Percentiles rank a stretch among this genome's conserved stretches.
phyloP scores from a whole-genome alignment of 2,329 filamentous ascomycete species.

The Colletotrichum shisoi region DNA sequence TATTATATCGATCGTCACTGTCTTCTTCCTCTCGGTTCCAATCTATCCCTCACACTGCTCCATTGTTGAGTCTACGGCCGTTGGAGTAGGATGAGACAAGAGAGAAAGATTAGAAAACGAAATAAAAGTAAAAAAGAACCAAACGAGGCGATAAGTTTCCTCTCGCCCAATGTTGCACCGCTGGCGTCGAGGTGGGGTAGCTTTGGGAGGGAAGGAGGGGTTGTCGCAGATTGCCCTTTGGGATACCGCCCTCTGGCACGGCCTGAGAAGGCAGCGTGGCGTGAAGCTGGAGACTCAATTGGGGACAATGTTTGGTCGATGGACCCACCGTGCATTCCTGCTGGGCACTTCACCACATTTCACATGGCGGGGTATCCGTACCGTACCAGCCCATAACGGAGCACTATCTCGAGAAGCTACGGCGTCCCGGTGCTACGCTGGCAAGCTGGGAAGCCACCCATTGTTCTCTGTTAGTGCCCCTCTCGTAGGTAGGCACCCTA shows the following conservation, averaged over 20 bases:
- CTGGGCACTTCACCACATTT: neutral
- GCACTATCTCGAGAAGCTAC: conserved; percentile 25
- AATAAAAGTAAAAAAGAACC: too few relatives aligned
- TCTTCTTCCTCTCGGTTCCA: neutral
- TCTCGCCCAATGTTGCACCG: neutral
- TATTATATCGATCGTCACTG: conserved; percentile 3
- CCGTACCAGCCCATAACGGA: neutral
- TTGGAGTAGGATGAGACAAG: too few relatives aligned
- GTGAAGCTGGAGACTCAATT: conserved; percentile 26
- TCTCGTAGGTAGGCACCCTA: neutral
- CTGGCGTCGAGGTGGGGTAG: conserved; percentile 31
- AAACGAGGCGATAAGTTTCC: conserved; percentile 32
- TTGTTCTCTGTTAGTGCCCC: conserved; percentile 29
- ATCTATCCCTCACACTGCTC: conserved; percentile 2
- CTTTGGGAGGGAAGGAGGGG: conserved; percentile 34
- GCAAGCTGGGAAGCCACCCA: conserved; percentile 7
- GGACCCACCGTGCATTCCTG: conserved; percentile 23
- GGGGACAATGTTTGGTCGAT: conserved; percentile 25
- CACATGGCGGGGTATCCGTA: conserved; percentile 25
- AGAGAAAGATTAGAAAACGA: neutral
- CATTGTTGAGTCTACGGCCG: neutral
- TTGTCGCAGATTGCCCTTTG: conserved; percentile 36
- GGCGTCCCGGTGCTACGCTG: neutral
- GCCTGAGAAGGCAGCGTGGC: conserved; percentile 33
- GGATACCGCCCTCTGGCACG: conserved; percentile 31